Evolutionary conservation across 2,329 filamentous ascomycete species (phyloP).

Genomic region (Zarea fungicola): DNA sequence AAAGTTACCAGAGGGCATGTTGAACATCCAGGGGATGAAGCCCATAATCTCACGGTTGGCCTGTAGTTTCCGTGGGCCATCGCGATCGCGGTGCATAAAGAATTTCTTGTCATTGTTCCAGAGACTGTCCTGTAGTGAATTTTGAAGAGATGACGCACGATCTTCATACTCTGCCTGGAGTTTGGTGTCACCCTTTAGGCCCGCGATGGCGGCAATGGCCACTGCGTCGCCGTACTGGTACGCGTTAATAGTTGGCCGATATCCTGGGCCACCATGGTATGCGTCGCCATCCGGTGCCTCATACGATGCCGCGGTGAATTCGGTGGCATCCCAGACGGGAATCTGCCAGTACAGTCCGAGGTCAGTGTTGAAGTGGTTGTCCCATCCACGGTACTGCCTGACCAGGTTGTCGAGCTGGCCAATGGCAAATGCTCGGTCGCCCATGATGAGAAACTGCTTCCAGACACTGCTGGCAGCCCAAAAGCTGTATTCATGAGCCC

Average conservation of each 20-base stretch:
- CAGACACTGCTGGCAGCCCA: constrained; percentile 20
- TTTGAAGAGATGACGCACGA: constrained; percentile 29
- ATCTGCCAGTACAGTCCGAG: constrained; percentile 37
- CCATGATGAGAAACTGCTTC: constrained; percentile 29
- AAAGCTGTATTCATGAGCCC: constrained; percentile 20
- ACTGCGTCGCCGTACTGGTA: constrained; percentile 39
- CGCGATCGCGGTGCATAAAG: constrained; percentile 33
- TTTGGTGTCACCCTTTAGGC: constrained; percentile 24
- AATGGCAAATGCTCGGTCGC: constrained; percentile 30
- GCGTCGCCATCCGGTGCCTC: constrained; percentile 21
- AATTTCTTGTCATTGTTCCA: constrained; percentile 34
- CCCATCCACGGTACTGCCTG: constrained; percentile 34
- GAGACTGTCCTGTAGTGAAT: constrained; percentile 28
- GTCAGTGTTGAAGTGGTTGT: constrained; percentile 27
- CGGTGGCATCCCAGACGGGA: constrained; percentile 39
- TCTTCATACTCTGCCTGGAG: constrained; percentile 26
- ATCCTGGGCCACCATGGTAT: constrained; percentile 34
- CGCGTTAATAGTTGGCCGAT: constrained; percentile 36
- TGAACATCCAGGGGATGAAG: constrained; percentile 37
- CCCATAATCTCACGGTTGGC: constrained; percentile 36
- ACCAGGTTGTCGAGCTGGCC: constrained; percentile 37
- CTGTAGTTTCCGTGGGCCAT: constrained; percentile 25
- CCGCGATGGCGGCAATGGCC: constrained; percentile 33
- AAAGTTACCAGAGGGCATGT: constrained; percentile 31
- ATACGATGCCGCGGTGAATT: constrained; percentile 29